Conservation (phyloP, 345 rosid species). For the Carallia pectinifolia region DNA sequence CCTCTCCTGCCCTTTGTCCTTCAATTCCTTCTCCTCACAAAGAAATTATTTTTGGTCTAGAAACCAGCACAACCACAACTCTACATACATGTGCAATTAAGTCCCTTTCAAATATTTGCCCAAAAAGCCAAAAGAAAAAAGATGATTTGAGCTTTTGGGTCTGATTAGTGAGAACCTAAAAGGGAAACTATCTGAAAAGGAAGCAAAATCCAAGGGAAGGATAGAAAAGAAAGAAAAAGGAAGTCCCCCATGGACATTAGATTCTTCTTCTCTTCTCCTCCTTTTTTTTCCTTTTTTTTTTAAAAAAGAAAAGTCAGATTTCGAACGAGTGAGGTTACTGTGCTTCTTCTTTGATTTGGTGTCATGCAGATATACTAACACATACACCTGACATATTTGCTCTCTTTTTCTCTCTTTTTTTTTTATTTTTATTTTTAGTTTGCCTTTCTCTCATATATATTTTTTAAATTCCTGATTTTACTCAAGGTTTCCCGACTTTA, state of each 20-base stretch:
- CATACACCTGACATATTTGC: constrained; percentile 29
- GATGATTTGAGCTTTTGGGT: constrained; percentile 1
- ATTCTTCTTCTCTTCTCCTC: constrained; percentile 14
- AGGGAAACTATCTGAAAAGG: constrained; percentile 12
- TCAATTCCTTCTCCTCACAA: constrained; percentile 3
- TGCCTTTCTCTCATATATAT: constrained; percentile 5
- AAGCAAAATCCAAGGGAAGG: constrained; percentile 3
- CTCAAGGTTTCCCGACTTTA: neutral
- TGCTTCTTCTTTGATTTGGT: constrained; percentile 33
- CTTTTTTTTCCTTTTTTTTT: too few species aligned
- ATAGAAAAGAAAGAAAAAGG: constrained; percentile 1
- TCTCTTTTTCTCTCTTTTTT: neutral
- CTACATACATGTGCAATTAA: constrained; percentile 23
- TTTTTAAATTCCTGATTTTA: constrained; percentile 9
- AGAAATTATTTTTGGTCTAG: neutral
- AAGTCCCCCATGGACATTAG: constrained; percentile 30
- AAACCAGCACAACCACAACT: constrained; percentile 19
- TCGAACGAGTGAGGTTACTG: constrained; percentile 30
- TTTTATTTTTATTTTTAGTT: neutral
- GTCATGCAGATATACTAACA: constrained; percentile 51
- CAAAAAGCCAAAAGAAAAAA: constrained; percentile 8
- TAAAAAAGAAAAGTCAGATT: constrained; percentile 29
- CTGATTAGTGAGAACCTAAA: constrained; percentile 12
- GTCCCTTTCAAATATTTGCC: constrained; percentile 15
- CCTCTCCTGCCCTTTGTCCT: neutral